Conservation (phyloP, 2,329 filamentous ascomycete genomes). For the Aspergillus fumigatiaffinis region DNA sequence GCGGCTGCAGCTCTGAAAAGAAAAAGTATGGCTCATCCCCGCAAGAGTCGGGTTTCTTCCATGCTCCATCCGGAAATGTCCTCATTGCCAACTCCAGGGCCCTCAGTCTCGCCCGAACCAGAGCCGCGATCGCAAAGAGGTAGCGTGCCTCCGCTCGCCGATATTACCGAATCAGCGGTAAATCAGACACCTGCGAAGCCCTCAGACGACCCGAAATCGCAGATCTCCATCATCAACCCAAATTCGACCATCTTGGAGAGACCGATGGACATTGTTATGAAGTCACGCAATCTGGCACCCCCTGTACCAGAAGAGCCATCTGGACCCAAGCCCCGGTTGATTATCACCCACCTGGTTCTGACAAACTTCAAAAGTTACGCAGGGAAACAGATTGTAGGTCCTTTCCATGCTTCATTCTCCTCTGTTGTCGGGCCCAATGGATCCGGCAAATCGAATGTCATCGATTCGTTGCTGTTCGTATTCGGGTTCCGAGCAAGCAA, state of each 20-base stretch:
- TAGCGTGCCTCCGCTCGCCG: slow-evolving; percentile 60
- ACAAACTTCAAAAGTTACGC: slow-evolving; percentile 99
- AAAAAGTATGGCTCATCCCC: slow-evolving; percentile 52
- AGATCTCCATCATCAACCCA: slow-evolving; percentile 63
- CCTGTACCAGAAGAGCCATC: slow-evolving; percentile 66
- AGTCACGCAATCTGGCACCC: slow-evolving; percentile 69
- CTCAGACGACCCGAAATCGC: slow-evolving; percentile 42
- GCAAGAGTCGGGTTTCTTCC: slow-evolving; percentile 41
- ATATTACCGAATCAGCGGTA: slow-evolving; percentile 66
- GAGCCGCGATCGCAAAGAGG: slow-evolving; percentile 35
- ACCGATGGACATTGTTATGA: slow-evolving; percentile 90
- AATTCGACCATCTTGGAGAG: slow-evolving; percentile 76
- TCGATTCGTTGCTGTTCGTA: slow-evolving; percentile 96
- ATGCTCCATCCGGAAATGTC: slow-evolving; percentile 36
- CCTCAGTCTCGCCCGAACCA: slow-evolving; percentile 53
- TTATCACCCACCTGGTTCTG: slow-evolving; percentile 86
- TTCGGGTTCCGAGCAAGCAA: slow-evolving; percentile 98
- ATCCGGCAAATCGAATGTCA: slow-evolving; percentile 98
- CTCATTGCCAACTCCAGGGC: slow-evolving; percentile 46
- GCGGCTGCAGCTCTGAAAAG: slow-evolving; percentile 60
- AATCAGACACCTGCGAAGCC: slow-evolving; percentile 56
- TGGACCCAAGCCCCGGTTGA: slow-evolving; percentile 77
- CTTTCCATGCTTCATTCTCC: slow-evolving; percentile 95
- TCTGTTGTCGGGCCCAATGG: slow-evolving; percentile 97
- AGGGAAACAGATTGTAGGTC: slow-evolving; percentile 88